These are phyloP conservation scores for Erysimum cheiranthoides DNA, from an alignment of 345 rosid genomes.

Conservation along the genomic window DNA sequence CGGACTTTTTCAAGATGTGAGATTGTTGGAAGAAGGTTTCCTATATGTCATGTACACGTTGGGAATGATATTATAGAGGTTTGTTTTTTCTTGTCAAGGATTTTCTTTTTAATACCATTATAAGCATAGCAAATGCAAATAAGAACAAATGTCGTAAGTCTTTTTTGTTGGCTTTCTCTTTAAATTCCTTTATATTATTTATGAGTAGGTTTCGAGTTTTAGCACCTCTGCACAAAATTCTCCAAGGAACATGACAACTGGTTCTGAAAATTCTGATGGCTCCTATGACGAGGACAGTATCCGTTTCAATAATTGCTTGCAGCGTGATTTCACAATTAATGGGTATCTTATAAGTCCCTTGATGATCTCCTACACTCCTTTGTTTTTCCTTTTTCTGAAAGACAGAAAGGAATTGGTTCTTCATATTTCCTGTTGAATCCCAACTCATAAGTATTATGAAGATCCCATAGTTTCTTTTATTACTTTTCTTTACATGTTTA, in stretches of 20 bases:
- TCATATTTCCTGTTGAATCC: not conserved
- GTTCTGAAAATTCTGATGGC: constrained; percentile 7
- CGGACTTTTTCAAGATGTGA: constrained; percentile 53
- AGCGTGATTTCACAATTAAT: constrained; percentile 89
- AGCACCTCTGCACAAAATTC: constrained; percentile 49
- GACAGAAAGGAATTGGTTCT: not conserved
- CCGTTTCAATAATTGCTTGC: constrained; percentile 75
- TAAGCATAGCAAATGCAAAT: constrained; percentile 16
- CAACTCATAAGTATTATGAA: not conserved
- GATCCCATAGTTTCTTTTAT: not conserved
- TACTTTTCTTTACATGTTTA: not conserved
- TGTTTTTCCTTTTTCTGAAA: not conserved
- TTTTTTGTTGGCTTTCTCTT: not conserved
- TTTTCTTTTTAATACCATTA: not conserved
- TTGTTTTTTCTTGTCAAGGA: constrained; percentile 5
- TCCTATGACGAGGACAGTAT: constrained; percentile 55
- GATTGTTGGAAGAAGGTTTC: constrained; percentile 62
- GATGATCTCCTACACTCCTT: not conserved
- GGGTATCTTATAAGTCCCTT: constrained; percentile 52
- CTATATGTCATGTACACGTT: constrained; percentile 66
- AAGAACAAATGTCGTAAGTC: not conserved
- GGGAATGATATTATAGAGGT: constrained; percentile 59
- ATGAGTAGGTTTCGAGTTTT: constrained; percentile 67
- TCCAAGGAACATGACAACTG: constrained; percentile 38
- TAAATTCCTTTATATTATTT: not conserved